Base-by-base conservation (phyloP, 441 rosid genomes). In the Flueggea neowawraea region DNA sequence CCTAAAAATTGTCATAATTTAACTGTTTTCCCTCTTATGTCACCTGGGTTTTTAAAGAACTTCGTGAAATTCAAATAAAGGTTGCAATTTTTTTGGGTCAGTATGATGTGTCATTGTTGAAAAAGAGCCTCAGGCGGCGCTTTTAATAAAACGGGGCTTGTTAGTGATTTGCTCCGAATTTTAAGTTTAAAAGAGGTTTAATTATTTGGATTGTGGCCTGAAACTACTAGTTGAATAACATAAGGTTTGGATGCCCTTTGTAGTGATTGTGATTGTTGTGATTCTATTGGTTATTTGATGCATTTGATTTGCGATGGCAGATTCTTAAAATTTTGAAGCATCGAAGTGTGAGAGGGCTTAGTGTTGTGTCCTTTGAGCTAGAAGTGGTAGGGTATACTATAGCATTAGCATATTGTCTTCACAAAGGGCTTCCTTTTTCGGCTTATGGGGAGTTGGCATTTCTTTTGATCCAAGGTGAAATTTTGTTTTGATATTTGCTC, bases 361-460 rank as follows among this genome's bases (percentile, higher is more conserved):
- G 98, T 65, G 65, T 89, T 64, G 70, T 83, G 5, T 83, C 84
- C 3, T 88, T 94, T 76, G 98, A 94, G 88, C 90, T 94, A 13
- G 98, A 94, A 69, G 89, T 87, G 12, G 83, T 91, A 57, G 98
- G 96, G 13, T 89, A 87, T 54, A 94, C 98, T 5, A 94, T 94
- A 48, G 94, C 95, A 62, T 79, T 94, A 16, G 93, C 96, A 5
- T 94, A 94, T 74, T 94, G 96, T 69, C 83, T 94, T 66, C 90
- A 90, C 63, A 91, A 84, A 69, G 95, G 89, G n/a, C 93, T 94
- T 55, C 95, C 98, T 47, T 94, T 94, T 69, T 94, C 98, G 0
- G 98, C 97, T 73, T 94, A 69, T 62, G 98, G 97, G 12, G 98
- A 94, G 71, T 75, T 85, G 87, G 89, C 78, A 3, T 94, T 94